A percentile compares a stretch with the other conserved stretches of the same genome.
phyloP scores from a whole-genome alignment of 192 early-diverging fungal species.

The Helicostylum pulchrum region DNA sequence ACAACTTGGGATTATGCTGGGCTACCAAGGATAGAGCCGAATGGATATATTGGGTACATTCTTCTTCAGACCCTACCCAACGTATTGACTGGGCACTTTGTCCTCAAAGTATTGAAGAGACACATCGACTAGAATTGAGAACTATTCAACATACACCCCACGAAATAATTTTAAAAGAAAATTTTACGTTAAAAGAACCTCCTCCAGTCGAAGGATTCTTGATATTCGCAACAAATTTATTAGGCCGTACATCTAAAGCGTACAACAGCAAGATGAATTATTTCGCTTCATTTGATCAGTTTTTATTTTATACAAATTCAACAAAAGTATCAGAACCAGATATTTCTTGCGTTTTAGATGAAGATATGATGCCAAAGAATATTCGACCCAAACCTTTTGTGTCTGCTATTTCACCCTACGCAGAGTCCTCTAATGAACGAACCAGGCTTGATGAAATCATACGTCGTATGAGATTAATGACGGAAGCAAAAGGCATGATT shows the following conservation, averaged over 20 bases:
- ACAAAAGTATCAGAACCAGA: constrained; percentile 14
- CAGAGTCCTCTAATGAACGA: background rate
- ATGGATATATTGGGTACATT: constrained; percentile 26
- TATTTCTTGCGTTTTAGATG: background rate
- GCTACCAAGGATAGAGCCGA: constrained; percentile 23
- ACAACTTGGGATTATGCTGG: constrained; percentile 22
- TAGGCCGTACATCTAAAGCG: background rate
- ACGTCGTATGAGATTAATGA: constrained; percentile 19
- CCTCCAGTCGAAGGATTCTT: constrained; percentile 24
- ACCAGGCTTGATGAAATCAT: background rate
- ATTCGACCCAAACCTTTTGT: background rate
- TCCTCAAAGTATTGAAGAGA: constrained; percentile 36
- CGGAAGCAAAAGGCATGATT: constrained; percentile 6
- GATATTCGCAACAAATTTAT: background rate
- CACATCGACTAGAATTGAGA: constrained; percentile 27
- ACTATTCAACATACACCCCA: constrained; percentile 17
- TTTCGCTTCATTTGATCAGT: constrained; percentile 19
- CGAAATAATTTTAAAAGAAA: constrained; percentile 8
- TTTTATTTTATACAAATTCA: constrained; percentile 15
- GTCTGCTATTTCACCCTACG: background rate
- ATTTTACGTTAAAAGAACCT: constrained; percentile 13
- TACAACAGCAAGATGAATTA: constrained; percentile 1
- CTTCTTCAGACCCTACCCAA: background rate
- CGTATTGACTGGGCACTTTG: constrained; percentile 19
- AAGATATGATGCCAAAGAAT: background rate